Evolutionary conservation across 2,329 filamentous ascomycete genomes (phyloP), one percentile per base, ranked within the genome.

Genomic region (Diaporthe amygdali): DNA sequence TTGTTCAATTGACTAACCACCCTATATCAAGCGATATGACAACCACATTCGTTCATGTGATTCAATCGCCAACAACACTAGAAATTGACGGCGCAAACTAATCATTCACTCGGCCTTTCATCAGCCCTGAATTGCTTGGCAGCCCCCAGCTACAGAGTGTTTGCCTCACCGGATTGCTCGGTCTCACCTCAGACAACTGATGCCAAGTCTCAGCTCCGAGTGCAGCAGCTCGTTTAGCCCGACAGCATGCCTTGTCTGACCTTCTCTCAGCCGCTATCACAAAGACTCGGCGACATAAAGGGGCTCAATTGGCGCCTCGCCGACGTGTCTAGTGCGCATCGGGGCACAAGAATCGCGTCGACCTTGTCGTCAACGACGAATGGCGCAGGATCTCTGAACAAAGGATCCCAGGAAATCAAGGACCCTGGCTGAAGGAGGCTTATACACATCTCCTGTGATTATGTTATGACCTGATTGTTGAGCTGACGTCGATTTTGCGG

Each of bases 171-270:
- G 41, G 49, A 17, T 39, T 59, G 5, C 25, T 49, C 41, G 34
- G 37, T 46, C 52, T 68, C 66, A 68, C 66, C 52, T 68, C 54
- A 59, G 66, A 68, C 39, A 14, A 39, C 27, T 6, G n/a, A 12
- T 41, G 66, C 52, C 52, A 59, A 68, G 52, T 27, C 34, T 68
- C 66, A 68, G 66, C 66, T 68, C 52, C 22, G 3, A 64, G 27
- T 5, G 32, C 22, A 59, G 15, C 22, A 27, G 30, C 41, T 51
- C 8, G 17, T 30, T 20, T 27, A 47, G 51, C 20, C 52, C 41
- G 66, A 56, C 32, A 22, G 41, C 46, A 37, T 41, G 41, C 15
- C 7, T 59, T n/a, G 52, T 49, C 20, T 41, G 30, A 59, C 30
- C 6, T 59, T 30, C 17, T 15, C 27, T 56, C 51, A 34, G 47